Percentiles rank a stretch among this genome's conserved stretches.
phyloP scores from a whole-genome alignment of 352 stramenopile genomes.

The Plasmopara viticola region DNA sequence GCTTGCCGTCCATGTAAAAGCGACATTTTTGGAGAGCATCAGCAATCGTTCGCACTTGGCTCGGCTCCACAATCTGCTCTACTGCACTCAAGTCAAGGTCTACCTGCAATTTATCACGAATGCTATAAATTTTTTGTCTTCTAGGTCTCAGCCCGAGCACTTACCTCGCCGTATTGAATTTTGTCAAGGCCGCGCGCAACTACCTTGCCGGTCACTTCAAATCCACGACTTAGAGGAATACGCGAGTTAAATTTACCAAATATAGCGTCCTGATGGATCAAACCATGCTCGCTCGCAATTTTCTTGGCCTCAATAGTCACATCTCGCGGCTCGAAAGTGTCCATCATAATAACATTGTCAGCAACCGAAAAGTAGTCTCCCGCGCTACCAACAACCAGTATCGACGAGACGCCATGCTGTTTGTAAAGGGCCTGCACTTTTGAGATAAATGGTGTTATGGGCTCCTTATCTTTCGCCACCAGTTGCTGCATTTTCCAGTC shows the following conservation, averaged over 20 bases:
- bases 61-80: slow-evolving; percentile 86
- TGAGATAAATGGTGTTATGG: slow-evolving; percentile 96
- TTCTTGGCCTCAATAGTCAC: slow-evolving; percentile 88
- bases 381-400: slow-evolving; percentile 94
- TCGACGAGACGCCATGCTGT: slow-evolving; percentile 85
- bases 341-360: slow-evolving; percentile 96
- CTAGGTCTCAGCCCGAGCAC: not conserved
- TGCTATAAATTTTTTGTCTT: not conserved
- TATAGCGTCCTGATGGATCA: slow-evolving; percentile 41
- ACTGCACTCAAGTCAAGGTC: slow-evolving; percentile 81
- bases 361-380: slow-evolving; percentile 97
- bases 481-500: slow-evolving; percentile 97
- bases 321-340: slow-evolving; percentile 90
- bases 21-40: slow-evolving; percentile 53
- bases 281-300: slow-evolving; percentile 71
- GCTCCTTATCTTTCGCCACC: slow-evolving; percentile 93
- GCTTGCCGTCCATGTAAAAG: slow-evolving; percentile 56
- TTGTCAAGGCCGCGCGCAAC: slow-evolving; percentile 59
- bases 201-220: slow-evolving; percentile 73
- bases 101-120: slow-evolving; percentile 26
- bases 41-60: slow-evolving; percentile 80
- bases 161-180: slow-evolving; percentile 84
- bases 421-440: slow-evolving; percentile 91
- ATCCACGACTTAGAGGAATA: slow-evolving; percentile 45
- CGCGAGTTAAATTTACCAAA: slow-evolving; percentile 50